Evolutionary conservation across 2,329 filamentous ascomycete species (phyloP).

Genomic region (Emydomyces testavorans): DNA sequence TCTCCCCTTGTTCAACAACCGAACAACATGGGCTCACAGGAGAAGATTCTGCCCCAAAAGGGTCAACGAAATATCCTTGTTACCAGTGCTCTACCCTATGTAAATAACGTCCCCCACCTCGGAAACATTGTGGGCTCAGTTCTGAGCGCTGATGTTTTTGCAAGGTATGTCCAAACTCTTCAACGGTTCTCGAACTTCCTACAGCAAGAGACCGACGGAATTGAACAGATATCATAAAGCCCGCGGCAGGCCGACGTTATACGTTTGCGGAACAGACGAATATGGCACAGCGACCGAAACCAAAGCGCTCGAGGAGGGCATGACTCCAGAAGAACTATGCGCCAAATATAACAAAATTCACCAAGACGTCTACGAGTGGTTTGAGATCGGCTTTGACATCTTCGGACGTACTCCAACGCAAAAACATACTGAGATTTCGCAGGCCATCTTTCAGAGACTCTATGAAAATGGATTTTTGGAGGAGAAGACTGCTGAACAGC

Average conservation of each 20-base stretch:
- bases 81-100: slow-evolving; percentile 83
- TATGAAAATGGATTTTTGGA: slow-evolving; percentile 78
- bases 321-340: slow-evolving; percentile 74
- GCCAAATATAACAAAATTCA: slow-evolving; percentile 87
- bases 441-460: slow-evolving; percentile 80
- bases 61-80: slow-evolving; percentile 81
- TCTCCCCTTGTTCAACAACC: not conserved
- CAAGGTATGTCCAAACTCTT: slow-evolving; percentile 25
- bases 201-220: not conserved
- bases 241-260: slow-evolving; percentile 17
- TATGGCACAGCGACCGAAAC: slow-evolving; percentile 95
- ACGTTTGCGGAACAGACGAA: slow-evolving; percentile 64
- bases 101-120: slow-evolving; percentile 68
- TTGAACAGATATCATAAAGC: slow-evolving; percentile 18
- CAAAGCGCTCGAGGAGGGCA: slow-evolving; percentile 78
- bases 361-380: slow-evolving; percentile 89
- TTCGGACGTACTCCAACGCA: slow-evolving; percentile 86
- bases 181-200: slow-evolving; percentile 22
- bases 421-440: slow-evolving; percentile 84
- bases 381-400: slow-evolving; percentile 86
- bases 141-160: slow-evolving; percentile 77
- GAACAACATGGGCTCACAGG: slow-evolving; percentile 15
- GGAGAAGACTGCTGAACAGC: slow-evolving; percentile 77
- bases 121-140: slow-evolving; percentile 83
- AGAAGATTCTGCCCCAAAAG: slow-evolving; percentile 26